phyloP scores from a whole-genome alignment of 2,329 filamentous ascomycete species.

The Phyllosticta citriasiana region DNA sequence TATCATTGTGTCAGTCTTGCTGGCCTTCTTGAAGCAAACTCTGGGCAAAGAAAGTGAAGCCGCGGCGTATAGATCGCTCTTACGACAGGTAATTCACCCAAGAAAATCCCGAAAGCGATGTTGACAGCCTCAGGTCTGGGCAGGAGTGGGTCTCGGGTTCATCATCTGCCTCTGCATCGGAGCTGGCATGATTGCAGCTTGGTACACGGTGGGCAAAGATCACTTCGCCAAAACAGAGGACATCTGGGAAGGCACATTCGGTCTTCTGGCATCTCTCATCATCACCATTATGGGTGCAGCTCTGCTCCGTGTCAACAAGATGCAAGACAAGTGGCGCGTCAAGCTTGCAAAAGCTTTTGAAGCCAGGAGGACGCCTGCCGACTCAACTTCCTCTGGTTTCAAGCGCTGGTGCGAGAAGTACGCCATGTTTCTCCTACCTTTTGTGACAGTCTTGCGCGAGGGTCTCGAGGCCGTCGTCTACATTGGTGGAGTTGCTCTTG shows the following conservation, averaged over 20 bases:
- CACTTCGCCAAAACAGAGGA: constrained; percentile 59
- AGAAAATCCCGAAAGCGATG: background rate
- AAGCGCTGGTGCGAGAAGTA: constrained; percentile 68
- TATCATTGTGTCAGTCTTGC: constrained; percentile 74
- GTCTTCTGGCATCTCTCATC: constrained; percentile 63
- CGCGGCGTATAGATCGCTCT: constrained; percentile 55
- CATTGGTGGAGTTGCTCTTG: constrained; percentile 72
- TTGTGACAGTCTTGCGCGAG: constrained; percentile 75
- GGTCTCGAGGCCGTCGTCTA: constrained; percentile 81
- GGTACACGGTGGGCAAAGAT: constrained; percentile 59
- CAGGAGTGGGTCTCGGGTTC: constrained; percentile 52
- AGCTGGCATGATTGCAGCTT: constrained; percentile 56
- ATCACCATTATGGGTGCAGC: constrained; percentile 74
- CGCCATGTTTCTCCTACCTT: constrained; percentile 76
- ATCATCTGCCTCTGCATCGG: constrained; percentile 56
- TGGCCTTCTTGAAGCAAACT: constrained; percentile 76
- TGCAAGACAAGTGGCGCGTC: constrained; percentile 78
- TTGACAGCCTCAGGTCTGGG: constrained; percentile 47
- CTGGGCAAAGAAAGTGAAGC: constrained; percentile 55
- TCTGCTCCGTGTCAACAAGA: constrained; percentile 69
- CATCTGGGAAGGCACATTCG: constrained; percentile 74
- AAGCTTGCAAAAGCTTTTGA: constrained; percentile 67
- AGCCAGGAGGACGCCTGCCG: constrained; percentile 28
- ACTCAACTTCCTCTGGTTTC: constrained; percentile 29
- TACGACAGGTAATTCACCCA: constrained; percentile 47